These are phyloP conservation scores for Colletotrichum cordylinicola DNA, from an alignment of 2,329 filamentous ascomycete species.

Conservation along the genomic window DNA sequence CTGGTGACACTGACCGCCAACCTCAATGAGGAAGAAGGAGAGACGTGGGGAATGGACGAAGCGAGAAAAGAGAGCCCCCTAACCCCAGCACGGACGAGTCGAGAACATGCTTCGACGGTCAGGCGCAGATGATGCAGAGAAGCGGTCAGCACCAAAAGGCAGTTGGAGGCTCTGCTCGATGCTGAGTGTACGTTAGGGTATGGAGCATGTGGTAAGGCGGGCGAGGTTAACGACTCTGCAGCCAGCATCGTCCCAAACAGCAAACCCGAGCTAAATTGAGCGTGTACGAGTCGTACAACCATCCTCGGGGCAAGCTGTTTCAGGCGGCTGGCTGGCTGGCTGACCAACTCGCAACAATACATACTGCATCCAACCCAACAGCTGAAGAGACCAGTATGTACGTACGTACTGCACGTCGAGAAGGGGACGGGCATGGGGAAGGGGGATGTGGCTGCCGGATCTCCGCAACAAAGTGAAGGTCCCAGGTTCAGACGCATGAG, in stretches of 20 bases:
- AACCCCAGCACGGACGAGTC: neutral
- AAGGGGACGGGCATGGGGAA: neutral
- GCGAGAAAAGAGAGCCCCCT: neutral
- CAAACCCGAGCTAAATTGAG: conserved; percentile 8
- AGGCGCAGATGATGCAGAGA: neutral
- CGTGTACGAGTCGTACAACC: conserved; percentile 6
- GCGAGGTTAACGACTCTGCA: neutral
- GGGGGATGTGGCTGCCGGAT: neutral
- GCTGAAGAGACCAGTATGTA: neutral
- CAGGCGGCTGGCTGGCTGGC: neutral
- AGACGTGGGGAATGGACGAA: neutral
- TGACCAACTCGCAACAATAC: neutral
- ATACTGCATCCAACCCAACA: neutral
- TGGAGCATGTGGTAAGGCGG: neutral
- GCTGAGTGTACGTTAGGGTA: neutral
- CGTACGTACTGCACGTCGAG: neutral
- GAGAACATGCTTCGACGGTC: neutral
- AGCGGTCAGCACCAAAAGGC: conserved; percentile 1
- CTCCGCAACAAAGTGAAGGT: neutral
- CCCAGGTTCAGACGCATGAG: neutral
- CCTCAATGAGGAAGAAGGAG: neutral
- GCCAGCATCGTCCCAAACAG: conserved; percentile 6
- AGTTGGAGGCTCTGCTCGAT: neutral
- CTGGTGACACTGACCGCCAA: conserved; percentile 6
- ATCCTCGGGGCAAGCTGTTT: conserved; percentile 8